These are phyloP conservation scores for Tympanopsis confertula DNA, from an alignment of 2,329 filamentous ascomycete species.

Conservation along the genomic window DNA sequence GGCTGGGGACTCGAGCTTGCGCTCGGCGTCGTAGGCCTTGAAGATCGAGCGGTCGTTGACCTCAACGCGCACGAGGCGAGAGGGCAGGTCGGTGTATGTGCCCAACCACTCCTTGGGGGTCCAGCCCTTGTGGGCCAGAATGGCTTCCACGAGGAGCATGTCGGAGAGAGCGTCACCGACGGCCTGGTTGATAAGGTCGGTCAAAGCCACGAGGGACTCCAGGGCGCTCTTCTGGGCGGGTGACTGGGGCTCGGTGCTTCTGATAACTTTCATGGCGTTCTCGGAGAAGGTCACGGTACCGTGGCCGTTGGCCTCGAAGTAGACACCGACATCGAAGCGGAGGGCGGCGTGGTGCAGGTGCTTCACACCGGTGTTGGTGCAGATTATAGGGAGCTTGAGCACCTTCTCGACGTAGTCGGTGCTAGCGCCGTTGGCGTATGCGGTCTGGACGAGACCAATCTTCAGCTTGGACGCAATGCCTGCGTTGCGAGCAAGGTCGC, in stretches of 20 bases:
- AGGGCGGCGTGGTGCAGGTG: constrained; percentile 94
- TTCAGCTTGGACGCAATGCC: constrained; percentile 70
- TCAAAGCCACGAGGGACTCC: constrained; percentile 70
- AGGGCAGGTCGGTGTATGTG: constrained; percentile 88
- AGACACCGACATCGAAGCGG: constrained; percentile 89
- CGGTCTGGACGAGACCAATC: constrained; percentile 91
- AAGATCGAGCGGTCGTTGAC: constrained; percentile 82
- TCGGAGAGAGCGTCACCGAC: constrained; percentile 94
- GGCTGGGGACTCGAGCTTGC: constrained; percentile 67
- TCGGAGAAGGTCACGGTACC: constrained; percentile 91
- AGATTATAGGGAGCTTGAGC: constrained; percentile 78
- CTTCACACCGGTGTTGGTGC: constrained; percentile 92
- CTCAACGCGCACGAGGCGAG: constrained; percentile 85
- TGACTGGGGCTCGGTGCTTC: constrained; percentile 70
- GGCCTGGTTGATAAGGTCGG: constrained; percentile 93
- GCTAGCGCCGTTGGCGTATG: constrained; percentile 91
- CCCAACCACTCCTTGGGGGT: constrained; percentile 79
- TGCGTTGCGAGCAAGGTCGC: constrained; percentile 71
- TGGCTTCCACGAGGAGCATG: constrained; percentile 89
- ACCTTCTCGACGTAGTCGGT: constrained; percentile 85
- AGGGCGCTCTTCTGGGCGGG: constrained; percentile 85
- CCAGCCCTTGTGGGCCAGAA: constrained; percentile 92
- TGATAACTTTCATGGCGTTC: constrained; percentile 68
- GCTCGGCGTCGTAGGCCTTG: constrained; percentile 83
- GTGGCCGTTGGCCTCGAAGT: constrained; percentile 97